Percentiles rank a stretch among this genome's conserved stretches.
Evolutionary conservation across 148 eudicot genomes (phyloP).

Genomic region (Vaccinium macrocarpon): DNA sequence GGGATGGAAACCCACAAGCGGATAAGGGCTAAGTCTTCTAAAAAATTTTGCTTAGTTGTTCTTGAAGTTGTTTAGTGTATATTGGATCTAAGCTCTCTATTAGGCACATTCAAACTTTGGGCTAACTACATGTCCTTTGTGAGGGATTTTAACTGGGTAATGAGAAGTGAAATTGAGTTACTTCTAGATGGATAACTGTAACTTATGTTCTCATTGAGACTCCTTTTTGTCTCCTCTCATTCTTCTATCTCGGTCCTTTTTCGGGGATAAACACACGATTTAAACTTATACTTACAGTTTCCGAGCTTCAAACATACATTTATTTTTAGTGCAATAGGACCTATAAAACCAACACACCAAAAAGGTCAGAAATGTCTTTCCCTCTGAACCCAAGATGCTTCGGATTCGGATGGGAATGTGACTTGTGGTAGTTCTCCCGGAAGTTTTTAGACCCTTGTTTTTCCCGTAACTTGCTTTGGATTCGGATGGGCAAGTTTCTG

Average conservation of each 20-base stretch:
- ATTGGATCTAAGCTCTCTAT: not conserved
- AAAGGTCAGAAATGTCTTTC: conserved; percentile 1
- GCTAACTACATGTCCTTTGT: not conserved
- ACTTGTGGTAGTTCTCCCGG: not conserved
- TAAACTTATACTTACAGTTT: not conserved
- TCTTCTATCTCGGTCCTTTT: not conserved
- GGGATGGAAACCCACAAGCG: not conserved
- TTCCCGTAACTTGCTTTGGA: not conserved
- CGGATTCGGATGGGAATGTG: not conserved
- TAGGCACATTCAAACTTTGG: not conserved
- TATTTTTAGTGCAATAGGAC: not conserved
- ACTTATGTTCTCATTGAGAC: not conserved
- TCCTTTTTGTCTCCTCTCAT: not conserved
- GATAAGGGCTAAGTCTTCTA: not conserved
- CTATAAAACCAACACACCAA: not conserved
- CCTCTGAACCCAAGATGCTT: not conserved
- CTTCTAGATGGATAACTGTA: not conserved
- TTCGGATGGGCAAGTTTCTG: not conserved
- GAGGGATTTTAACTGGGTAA: not conserved
- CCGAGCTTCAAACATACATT: not conserved
- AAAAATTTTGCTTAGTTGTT: not conserved
- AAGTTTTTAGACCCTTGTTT: not conserved
- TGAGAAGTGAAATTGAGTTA: not conserved
- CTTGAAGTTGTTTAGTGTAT: not conserved
- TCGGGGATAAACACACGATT: not conserved